Conservation (phyloP, 116 monocot species). For the Papilionanthe hybrid region DNA sequence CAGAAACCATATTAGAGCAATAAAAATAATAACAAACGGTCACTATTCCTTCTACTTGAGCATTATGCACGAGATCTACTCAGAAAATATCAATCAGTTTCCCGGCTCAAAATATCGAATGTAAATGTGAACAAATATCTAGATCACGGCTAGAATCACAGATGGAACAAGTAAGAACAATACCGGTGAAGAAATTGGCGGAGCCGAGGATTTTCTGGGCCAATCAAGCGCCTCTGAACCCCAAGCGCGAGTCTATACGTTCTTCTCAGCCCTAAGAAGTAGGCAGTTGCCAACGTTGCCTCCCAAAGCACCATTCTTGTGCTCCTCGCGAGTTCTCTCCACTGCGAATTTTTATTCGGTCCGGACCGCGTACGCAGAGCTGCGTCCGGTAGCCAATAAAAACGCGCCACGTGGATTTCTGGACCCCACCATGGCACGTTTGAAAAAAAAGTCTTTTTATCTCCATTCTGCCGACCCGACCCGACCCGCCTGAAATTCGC, state of each 20-base stretch:
- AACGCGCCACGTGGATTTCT: no score
- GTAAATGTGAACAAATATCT: not conserved
- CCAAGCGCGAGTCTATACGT: conserved; percentile 52
- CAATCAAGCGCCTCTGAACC: conserved; percentile 42
- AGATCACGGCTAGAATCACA: not conserved
- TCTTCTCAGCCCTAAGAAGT: conserved; percentile 49
- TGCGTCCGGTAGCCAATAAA: no score
- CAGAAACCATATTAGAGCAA: not conserved
- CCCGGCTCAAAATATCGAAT: not conserved
- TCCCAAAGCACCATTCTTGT: conserved; percentile 60
- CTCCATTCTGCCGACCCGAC: no score
- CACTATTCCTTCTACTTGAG: not conserved
- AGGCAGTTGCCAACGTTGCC: conserved; percentile 47
- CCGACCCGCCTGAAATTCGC: no score
- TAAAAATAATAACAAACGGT: not conserved
- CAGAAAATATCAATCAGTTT: not conserved
- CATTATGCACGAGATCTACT: not conserved
- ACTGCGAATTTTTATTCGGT: no score
- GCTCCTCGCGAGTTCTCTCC: not conserved
- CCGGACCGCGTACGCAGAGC: no score
- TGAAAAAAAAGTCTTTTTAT: no score
- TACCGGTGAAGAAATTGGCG: conserved; percentile 51
- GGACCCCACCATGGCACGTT: no score
- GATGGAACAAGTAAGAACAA: not conserved
- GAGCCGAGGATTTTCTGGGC: conserved; percentile 36